Conservation (phyloP, 1,284 basidiomycete genomes). For the Naganishia liquefaciens region DNA sequence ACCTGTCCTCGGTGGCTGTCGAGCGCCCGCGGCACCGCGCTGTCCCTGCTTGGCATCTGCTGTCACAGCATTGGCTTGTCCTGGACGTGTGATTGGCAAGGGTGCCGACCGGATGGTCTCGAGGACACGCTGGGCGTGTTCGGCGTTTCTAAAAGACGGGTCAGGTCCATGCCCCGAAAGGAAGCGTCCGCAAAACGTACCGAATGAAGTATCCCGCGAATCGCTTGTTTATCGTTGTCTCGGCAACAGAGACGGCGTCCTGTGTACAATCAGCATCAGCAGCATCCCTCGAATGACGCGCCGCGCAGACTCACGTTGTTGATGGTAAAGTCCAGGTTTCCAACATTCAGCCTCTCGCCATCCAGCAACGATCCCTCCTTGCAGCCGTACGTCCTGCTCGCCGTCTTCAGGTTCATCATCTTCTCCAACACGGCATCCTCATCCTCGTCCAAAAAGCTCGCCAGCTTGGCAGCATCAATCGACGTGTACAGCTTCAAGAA, state of each 20-base stretch:
- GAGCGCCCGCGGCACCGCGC: not conserved
- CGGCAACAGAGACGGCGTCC: slow-evolving; percentile 95
- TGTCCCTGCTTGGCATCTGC: slow-evolving; percentile 13
- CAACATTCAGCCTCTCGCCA: slow-evolving; percentile 83
- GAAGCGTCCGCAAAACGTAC: slow-evolving; percentile 21
- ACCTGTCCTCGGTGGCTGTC: slow-evolving; percentile 16
- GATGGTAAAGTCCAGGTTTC: slow-evolving; percentile 93
- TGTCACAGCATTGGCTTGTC: not conserved
- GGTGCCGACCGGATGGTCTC: slow-evolving; percentile 74
- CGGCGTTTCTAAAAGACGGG: slow-evolving; percentile 62
- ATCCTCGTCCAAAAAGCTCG: slow-evolving; percentile 78
- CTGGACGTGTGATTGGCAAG: slow-evolving; percentile 56
- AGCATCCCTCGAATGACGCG: not conserved
- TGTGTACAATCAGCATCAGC: slow-evolving; percentile 43
- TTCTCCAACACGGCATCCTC: slow-evolving; percentile 95
- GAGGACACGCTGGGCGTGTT: slow-evolving; percentile 79
- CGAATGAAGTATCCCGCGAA: slow-evolving; percentile 97
- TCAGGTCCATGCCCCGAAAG: not conserved
- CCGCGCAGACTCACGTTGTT: slow-evolving; percentile 66
- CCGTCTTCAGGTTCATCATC: slow-evolving; percentile 94
- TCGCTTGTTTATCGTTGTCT: slow-evolving; percentile 85
- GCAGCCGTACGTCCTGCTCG: slow-evolving; percentile 63
- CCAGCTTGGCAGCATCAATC: slow-evolving; percentile 86
- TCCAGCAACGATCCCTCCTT: slow-evolving; percentile 67
- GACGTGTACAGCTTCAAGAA: slow-evolving; percentile 95